These are phyloP conservation scores for Arthromyces matolae DNA, from an alignment of 768 basidiomycete species.

Conservation along the genomic window DNA sequence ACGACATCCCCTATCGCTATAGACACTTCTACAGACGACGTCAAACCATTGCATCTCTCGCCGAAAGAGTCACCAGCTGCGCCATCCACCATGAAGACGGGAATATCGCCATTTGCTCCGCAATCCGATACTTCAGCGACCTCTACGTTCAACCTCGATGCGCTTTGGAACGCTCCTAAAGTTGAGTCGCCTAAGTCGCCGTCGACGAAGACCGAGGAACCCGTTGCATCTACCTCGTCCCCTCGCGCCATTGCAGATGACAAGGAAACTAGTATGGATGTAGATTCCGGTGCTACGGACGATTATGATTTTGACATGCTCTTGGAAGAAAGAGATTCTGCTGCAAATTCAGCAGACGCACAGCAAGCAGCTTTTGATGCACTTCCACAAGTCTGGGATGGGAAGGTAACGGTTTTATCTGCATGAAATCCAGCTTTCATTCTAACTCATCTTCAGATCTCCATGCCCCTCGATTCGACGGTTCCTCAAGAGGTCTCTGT, in stretches of 20 bases:
- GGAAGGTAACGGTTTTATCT: constrained; percentile 48
- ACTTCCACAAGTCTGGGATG: constrained; percentile 66
- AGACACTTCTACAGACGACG: constrained; percentile 10
- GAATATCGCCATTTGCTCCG: constrained; percentile 46
- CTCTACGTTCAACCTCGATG: constrained; percentile 65
- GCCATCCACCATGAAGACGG: constrained; percentile 27
- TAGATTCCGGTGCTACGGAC: constrained; percentile 44
- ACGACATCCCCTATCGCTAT: constrained; percentile 8
- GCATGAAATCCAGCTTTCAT: neutral
- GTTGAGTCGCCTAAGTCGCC: constrained; percentile 16
- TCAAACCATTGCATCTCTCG: constrained; percentile 16
- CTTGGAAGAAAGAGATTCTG: constrained; percentile 58
- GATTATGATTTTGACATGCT: constrained; percentile 90
- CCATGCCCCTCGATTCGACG: constrained; percentile 75
- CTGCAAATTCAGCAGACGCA: constrained; percentile 32
- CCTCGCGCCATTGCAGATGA: constrained; percentile 26
- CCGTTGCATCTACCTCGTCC: constrained; percentile 21
- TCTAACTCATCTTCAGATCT: constrained; percentile 45
- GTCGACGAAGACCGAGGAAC: constrained; percentile 10
- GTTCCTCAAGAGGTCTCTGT: constrained; percentile 65
- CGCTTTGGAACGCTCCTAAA: constrained; percentile 66
- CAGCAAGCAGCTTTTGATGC: constrained; percentile 51
- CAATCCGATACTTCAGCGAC: constrained; percentile 44
- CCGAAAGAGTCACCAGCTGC: constrained; percentile 11
- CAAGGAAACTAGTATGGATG: constrained; percentile 45